Percentiles rank a stretch among this genome's conserved stretches.
phyloP scores from a whole-genome alignment of 108 stramenopile genomes.

The Nitzschia inconspicua region DNA sequence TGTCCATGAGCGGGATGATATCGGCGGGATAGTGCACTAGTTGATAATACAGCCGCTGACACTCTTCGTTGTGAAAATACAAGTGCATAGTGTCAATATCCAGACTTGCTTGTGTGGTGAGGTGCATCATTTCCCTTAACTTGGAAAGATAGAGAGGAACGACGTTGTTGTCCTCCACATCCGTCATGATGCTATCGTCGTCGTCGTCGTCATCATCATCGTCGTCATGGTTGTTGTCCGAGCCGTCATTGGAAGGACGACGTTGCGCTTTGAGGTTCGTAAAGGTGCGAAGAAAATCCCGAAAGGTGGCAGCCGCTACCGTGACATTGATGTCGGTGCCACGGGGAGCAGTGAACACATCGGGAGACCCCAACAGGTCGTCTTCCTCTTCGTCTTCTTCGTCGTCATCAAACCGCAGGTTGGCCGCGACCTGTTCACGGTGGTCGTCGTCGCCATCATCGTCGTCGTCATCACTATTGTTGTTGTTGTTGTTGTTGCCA shows the following conservation, averaged over 20 bases:
- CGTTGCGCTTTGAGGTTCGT: conserved; percentile 14
- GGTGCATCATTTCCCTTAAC: conserved; percentile 16
- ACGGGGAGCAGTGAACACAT: conserved; percentile 41
- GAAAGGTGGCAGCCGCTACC: conserved; percentile 71
- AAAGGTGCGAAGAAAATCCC: conserved; percentile 72
- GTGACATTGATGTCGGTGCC: conserved; percentile 83
- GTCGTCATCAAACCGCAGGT: too few relatives aligned
- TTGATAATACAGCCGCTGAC: conserved; percentile 89
- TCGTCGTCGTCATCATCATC: conserved; percentile 22
- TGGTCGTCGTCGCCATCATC: not conserved
- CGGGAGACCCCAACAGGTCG: not conserved
- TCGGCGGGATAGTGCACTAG: conserved; percentile 93
- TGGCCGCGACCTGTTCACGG: not conserved
- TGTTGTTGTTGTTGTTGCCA: conserved; percentile 4
- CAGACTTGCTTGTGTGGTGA: conserved; percentile 48
- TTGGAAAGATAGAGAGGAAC: conserved; percentile 24
- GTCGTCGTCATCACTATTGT: not conserved
- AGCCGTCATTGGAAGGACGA: not conserved
- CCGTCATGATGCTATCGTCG: conserved; percentile 22
- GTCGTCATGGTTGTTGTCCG: conserved; percentile 7
- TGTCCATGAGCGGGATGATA: conserved; percentile 94
- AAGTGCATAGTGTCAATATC: conserved; percentile 94
- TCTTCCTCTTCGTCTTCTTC: not conserved
- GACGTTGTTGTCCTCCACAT: conserved; percentile 25
- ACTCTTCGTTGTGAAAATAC: conserved; percentile 75